phyloP scores from a whole-genome alignment of 2,329 filamentous ascomycete genomes.

The Sphaceloma murrayae region DNA sequence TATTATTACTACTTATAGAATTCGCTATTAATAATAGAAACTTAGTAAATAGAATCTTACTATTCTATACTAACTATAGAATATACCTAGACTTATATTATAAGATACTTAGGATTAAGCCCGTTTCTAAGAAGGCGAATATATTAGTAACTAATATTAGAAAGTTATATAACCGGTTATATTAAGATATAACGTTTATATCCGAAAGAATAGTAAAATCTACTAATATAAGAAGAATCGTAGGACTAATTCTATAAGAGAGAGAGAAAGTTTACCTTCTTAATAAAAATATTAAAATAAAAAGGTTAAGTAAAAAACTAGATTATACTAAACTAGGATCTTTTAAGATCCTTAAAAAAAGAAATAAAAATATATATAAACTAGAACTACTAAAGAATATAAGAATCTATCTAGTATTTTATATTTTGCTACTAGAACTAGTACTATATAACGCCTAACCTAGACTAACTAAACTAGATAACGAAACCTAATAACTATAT shows the following conservation, averaged over 20 bases:
- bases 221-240: background rate
- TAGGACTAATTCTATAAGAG: conserved; percentile 14
- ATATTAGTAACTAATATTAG: conserved; percentile 1
- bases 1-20: conserved; percentile 4
- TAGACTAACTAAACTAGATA: conserved; percentile 1
- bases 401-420: conserved; percentile 18
- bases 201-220: background rate
- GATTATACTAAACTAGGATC: conserved; percentile 15
- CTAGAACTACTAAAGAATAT: conserved; percentile 15
- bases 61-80: conserved; percentile 7
- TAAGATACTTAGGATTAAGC: conserved; percentile 8
- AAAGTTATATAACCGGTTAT: conserved; percentile 4
- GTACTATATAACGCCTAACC: conserved; percentile 1
- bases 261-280: conserved; percentile 6
- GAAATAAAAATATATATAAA: conserved; percentile 16
- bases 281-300: conserved; percentile 18
- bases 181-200: conserved; percentile 11
- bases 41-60: background rate
- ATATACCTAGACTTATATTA: conserved; percentile 1
- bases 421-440: conserved; percentile 17
- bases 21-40: conserved; percentile 16
- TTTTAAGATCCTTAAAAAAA: conserved; percentile 16
- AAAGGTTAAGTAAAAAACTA: conserved; percentile 17
- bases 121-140: conserved; percentile 9
- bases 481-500: background rate